These are phyloP conservation scores for Podaxis sp. DNA, from an alignment of 768 basidiomycete species.

Conservation along the genomic window DNA sequence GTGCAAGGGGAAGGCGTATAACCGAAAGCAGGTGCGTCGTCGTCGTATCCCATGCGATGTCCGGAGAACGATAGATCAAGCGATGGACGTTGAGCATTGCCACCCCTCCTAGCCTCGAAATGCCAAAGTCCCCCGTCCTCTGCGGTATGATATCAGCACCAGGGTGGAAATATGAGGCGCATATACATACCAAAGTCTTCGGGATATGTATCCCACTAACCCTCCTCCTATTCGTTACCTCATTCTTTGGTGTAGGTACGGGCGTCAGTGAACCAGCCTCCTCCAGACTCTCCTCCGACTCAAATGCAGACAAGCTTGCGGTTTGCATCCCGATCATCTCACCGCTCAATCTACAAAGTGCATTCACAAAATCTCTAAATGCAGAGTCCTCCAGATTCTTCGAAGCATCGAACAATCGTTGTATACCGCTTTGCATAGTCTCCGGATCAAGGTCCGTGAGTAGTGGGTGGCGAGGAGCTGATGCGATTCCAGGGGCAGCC, in stretches of 20 bases:
- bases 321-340: conserved; percentile 94
- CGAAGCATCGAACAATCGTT: conserved; percentile 83
- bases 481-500: conserved; percentile 19
- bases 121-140: conserved; percentile 94
- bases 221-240: conserved; percentile 57
- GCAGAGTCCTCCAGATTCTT: conserved; percentile 81
- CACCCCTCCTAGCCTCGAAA: conserved; percentile 79
- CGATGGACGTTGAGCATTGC: conserved; percentile 83
- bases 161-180: neutral
- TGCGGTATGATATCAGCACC: conserved; percentile 24
- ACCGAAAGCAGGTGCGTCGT: conserved; percentile 80
- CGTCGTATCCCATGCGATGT: conserved; percentile 81
- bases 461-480: conserved; percentile 50
- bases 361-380: conserved; percentile 72
- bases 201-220: conserved; percentile 90
- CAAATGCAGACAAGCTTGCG: conserved; percentile 31
- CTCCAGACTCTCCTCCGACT: conserved; percentile 38
- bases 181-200: conserved; percentile 61
- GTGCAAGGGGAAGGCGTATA: conserved; percentile 66
- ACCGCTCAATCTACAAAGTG: conserved; percentile 81
- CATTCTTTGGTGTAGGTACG: conserved; percentile 38
- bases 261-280: conserved; percentile 29
- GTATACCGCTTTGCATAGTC: conserved; percentile 69
- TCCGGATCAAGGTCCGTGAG: conserved; percentile 75
- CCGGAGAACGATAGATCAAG: conserved; percentile 78